These are phyloP conservation scores for Nicotiana noctiflora DNA, from an alignment of 257 asterid species.

Conservation along the genomic window DNA sequence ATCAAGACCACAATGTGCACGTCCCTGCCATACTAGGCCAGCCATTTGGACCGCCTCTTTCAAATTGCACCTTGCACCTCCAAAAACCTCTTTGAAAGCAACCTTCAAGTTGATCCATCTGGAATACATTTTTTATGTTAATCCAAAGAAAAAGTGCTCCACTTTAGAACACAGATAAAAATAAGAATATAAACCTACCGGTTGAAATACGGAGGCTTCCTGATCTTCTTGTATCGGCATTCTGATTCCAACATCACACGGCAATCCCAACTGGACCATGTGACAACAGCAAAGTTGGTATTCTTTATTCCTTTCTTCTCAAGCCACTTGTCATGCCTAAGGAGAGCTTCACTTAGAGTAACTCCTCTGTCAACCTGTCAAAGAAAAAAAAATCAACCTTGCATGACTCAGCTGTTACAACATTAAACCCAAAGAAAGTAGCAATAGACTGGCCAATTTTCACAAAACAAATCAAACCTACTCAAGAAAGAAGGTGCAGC, in stretches of 20 bases:
- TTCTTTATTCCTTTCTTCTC: slow-evolving; percentile 69
- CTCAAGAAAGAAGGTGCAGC: background rate
- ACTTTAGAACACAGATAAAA: background rate
- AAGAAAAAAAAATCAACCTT: background rate
- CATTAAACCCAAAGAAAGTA: background rate
- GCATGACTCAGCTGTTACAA: background rate
- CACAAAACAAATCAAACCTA: background rate
- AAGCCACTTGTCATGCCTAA: slow-evolving; percentile 85
- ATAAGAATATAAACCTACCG: slow-evolving; percentile 29
- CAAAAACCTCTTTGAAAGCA: slow-evolving; percentile 70
- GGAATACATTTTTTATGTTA: slow-evolving; percentile 2
- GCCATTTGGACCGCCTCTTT: slow-evolving; percentile 83
- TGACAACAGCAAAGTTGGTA: slow-evolving; percentile 77
- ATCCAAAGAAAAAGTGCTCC: background rate
- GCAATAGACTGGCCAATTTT: background rate
- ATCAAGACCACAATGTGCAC: slow-evolving; percentile 88
- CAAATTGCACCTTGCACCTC: slow-evolving; percentile 66
- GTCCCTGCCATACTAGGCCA: slow-evolving; percentile 87
- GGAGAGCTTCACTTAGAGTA: slow-evolving; percentile 73
- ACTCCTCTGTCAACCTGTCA: slow-evolving; percentile 77
- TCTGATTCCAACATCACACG: slow-evolving; percentile 94
- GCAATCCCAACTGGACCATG: slow-evolving; percentile 98
- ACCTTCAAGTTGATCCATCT: slow-evolving; percentile 91
- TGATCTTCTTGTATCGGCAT: slow-evolving; percentile 68
- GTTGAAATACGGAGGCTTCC: slow-evolving; percentile 85